Evolutionary conservation across 768 basidiomycete genomes (phyloP).

Genomic region (Tulasnella calospora): DNA sequence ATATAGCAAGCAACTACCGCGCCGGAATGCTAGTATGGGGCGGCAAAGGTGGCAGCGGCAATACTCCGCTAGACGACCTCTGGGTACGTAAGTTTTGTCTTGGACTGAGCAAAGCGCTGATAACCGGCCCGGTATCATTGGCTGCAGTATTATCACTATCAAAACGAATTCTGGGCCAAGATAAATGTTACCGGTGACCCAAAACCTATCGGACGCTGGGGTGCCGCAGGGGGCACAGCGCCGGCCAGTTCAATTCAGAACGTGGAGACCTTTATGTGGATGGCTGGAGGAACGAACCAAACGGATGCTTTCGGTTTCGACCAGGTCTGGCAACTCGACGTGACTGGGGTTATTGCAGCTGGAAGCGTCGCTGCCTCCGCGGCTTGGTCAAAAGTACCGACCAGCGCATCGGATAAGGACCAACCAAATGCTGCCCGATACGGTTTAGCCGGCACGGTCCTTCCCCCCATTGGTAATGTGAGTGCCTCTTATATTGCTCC

Average conservation of each 20-base stretch:
- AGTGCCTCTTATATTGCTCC: not conserved
- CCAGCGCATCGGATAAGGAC: conserved; percentile 26
- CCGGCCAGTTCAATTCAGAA: conserved; percentile 36
- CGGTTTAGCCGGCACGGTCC: conserved; percentile 55
- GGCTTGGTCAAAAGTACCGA: conserved; percentile 53
- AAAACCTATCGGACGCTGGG: conserved; percentile 43
- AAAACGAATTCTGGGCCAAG: conserved; percentile 68
- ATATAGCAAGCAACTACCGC: conserved; percentile 79
- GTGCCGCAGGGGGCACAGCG: conserved; percentile 72
- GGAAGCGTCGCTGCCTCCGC: conserved; percentile 52
- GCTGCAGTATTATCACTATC: conserved; percentile 70
- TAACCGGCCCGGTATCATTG: conserved; percentile 14
- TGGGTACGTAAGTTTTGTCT: conserved; percentile 53
- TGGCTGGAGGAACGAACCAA: conserved; percentile 65
- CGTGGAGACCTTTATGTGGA: conserved; percentile 53
- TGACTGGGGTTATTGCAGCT: conserved; percentile 67
- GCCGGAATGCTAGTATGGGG: conserved; percentile 70
- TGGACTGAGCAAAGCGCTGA: conserved; percentile 1
- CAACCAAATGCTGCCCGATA: conserved; percentile 37
- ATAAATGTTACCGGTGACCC: conserved; percentile 39
- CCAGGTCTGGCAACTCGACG: conserved; percentile 64
- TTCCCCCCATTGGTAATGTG: conserved; percentile 33
- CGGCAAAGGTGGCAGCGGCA: conserved; percentile 52
- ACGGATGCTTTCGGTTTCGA: conserved; percentile 47
- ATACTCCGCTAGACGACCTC: conserved; percentile 53